Percentiles rank a stretch among this genome's conserved stretches.
phyloP scores from a whole-genome alignment of 129 eudicot genomes.

The Tagetes erecta region DNA sequence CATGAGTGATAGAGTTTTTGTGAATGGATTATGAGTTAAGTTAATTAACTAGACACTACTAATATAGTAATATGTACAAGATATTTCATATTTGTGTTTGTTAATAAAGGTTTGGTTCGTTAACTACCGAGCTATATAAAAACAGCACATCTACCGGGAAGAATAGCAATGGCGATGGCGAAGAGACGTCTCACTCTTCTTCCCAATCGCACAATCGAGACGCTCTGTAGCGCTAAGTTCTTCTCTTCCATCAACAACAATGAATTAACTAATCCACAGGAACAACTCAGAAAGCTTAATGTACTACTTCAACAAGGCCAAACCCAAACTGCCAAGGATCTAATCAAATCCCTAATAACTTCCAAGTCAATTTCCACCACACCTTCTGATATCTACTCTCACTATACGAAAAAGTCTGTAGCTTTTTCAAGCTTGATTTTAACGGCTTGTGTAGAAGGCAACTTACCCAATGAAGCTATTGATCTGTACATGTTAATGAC shows the following conservation, averaged over 20 bases:
- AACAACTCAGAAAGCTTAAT: conserved; percentile 24
- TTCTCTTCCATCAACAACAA: conserved; percentile 13
- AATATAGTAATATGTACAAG: too few relatives aligned
- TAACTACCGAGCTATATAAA: too few relatives aligned
- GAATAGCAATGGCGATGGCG: conserved; percentile 18
- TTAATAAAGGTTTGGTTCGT: too few relatives aligned
- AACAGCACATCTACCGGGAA: not conserved
- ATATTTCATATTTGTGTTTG: too few relatives aligned
- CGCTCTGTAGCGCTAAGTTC: conserved; percentile 14
- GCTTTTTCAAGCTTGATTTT: conserved; percentile 20
- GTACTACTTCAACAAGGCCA: conserved; percentile 30
- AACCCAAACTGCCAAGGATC: conserved; percentile 29
- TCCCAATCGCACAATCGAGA: conserved; percentile 8
- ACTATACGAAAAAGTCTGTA: not conserved
- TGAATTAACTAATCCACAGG: conserved; percentile 9
- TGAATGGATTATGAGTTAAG: too few relatives aligned
- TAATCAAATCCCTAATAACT: conserved; percentile 26
- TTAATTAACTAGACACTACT: too few relatives aligned
- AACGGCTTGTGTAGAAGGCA: conserved; percentile 24
- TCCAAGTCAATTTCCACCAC: conserved; percentile 21
- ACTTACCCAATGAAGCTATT: conserved; percentile 16
- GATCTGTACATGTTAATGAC: conserved; percentile 28
- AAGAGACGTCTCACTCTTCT: conserved; percentile 1
- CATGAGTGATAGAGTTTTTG: not conserved
- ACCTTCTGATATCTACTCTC: conserved; percentile 28